Evolutionary conservation across 116 monocot genomes (phyloP).

Genomic region (Dioscorea cayenensis): DNA sequence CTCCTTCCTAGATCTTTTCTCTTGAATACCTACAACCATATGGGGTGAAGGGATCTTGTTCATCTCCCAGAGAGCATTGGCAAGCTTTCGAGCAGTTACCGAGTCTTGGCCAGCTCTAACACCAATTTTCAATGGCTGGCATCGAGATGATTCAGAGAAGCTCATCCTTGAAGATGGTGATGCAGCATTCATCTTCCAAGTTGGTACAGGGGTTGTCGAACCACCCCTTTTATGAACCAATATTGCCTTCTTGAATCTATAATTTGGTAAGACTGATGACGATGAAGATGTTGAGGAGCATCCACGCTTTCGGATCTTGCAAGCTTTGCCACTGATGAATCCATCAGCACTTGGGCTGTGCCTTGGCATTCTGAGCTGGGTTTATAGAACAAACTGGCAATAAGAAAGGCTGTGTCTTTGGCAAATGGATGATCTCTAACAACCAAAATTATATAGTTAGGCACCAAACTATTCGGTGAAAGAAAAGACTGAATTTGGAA

Average conservation of each 20-base stretch:
- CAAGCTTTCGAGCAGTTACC: conserved; percentile 70
- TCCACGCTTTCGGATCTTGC: conserved; percentile 41
- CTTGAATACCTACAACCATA: neutral
- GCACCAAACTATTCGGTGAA: neutral
- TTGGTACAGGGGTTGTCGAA: conserved; percentile 34
- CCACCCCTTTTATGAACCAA: conserved; percentile 32
- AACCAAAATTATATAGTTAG: neutral
- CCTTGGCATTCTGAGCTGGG: conserved; percentile 36
- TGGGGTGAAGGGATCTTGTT: conserved; percentile 21
- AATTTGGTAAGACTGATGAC: conserved; percentile 29
- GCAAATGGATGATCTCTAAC: neutral
- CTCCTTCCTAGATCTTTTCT: conserved; percentile 12
- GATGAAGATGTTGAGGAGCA: conserved; percentile 33
- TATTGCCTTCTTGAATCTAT: conserved; percentile 35
- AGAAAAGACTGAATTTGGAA: too few species aligned
- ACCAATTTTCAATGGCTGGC: neutral
- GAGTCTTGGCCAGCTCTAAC: conserved; percentile 1
- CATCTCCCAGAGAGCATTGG: conserved; percentile 59
- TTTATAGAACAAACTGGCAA: neutral
- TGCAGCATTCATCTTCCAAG: conserved; percentile 37
- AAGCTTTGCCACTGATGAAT: conserved; percentile 3
- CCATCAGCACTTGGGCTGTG: conserved; percentile 7
- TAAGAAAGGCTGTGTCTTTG: neutral
- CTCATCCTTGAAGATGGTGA: conserved; percentile 21
- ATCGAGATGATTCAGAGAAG: conserved; percentile 17